Evolutionary conservation across 345 rosid species (phyloP), one percentile per base, ranked within the genome.

Genomic region (Combretum micranthum): DNA sequence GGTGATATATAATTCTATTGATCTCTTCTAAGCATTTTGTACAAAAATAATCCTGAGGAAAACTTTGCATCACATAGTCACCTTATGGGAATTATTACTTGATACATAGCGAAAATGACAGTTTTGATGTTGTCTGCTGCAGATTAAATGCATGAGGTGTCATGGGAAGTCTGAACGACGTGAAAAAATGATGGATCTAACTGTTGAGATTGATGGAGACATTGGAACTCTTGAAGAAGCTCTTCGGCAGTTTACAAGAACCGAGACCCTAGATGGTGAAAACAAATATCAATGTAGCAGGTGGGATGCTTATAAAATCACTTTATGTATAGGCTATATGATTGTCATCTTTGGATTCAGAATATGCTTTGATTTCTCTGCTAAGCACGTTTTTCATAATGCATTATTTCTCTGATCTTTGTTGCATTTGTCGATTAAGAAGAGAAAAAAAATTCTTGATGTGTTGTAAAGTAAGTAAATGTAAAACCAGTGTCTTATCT

Each of bases 161-260:
- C 81, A 73, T 25, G 84, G 77, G 60, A 89, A 87, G 67, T 89
- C 99, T 56, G 96, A 93, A 65, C 60, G 58, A 65, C 77, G 67
- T 17, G 99, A 93, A 78, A 75, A 88, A 70, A 87, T 93, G 95
- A 87, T 93, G 99, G 97, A 93, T 85, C 80, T 93, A 43, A 82
- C 90, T 7, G 95, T 93, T 65, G 99, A 93, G 83, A 93, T 93
- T 61, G 97, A 74, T 61, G 99, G 99, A 50, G 92, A 93, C 47
- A 83, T 93, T 60, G 84, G 73, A 68, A 89, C 81, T 56, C 84
- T 93, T 32, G 84, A 87, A 75, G 96, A 89, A 63, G 96, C 99
- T 44, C 95, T 93, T 68, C 69, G 75, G 66, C 89, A 83, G 60
- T 93, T 82, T 65, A 89, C 96, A 1, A 73, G 85, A 44, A 80